Evolutionary conservation across 306 rosid genomes (phyloP).

Genomic region (Cotoneaster glaucophyllus): DNA sequence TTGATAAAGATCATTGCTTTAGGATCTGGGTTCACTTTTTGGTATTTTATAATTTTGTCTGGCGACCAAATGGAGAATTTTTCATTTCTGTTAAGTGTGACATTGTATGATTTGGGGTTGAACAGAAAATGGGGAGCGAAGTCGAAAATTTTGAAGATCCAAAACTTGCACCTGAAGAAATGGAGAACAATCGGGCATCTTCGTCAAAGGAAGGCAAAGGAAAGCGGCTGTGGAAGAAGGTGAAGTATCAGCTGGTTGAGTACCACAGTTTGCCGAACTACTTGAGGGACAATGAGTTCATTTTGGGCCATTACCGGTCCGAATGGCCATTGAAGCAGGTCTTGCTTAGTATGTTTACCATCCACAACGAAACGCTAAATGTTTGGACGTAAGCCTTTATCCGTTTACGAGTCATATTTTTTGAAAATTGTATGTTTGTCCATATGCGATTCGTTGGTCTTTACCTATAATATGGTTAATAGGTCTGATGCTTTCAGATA

Average conservation of each 20-base stretch:
- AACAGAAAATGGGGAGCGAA: constrained; percentile 22
- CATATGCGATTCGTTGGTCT: not conserved
- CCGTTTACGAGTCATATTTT: not conserved
- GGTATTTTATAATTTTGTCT: not conserved
- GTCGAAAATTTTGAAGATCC: constrained; percentile 18
- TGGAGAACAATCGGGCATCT: constrained; percentile 24
- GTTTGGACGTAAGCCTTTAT: constrained; percentile 87
- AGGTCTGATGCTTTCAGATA: not conserved
- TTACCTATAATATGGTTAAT: not conserved
- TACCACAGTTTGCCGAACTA: constrained; percentile 77
- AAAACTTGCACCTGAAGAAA: constrained; percentile 15
- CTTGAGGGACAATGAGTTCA: constrained; percentile 82
- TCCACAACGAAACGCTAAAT: constrained; percentile 92
- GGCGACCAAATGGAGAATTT: not conserved
- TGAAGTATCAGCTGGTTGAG: constrained; percentile 89
- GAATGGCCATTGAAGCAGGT: constrained; percentile 92
- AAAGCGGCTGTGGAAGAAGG: constrained; percentile 77
- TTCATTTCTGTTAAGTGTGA: not conserved
- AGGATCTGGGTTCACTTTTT: not conserved
- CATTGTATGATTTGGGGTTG: constrained; percentile 1
- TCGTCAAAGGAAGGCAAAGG: constrained; percentile 53
- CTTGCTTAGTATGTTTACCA: constrained; percentile 69
- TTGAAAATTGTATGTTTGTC: not conserved
- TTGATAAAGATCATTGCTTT: not conserved
- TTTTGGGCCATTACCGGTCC: constrained; percentile 72